Evolutionary conservation across 73 alveolate genomes (phyloP).

Genomic region (Effrenium voratum): DNA sequence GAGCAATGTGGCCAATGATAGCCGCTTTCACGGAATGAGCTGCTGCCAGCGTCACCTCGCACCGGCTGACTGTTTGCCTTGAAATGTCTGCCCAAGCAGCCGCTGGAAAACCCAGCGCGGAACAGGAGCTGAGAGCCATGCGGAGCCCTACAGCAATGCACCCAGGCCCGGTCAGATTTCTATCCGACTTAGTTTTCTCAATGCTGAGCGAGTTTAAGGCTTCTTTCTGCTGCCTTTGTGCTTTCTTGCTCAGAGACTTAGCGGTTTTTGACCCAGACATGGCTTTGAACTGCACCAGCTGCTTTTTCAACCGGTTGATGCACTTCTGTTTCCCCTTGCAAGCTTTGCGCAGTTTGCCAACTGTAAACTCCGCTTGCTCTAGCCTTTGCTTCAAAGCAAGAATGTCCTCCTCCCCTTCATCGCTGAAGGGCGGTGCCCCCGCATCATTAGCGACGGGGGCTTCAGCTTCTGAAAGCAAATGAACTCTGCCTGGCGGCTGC

Average conservation of each 20-base stretch:
- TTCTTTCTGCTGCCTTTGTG: not conserved
- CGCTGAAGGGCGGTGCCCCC: not conserved
- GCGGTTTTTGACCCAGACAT: not conserved
- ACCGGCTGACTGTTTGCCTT: not conserved
- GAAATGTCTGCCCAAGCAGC: constrained; percentile 30
- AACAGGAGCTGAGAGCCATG: not conserved
- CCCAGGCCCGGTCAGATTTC: not conserved
- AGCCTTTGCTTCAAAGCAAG: not conserved
- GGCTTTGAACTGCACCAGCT: not conserved
- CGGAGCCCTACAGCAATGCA: not conserved
- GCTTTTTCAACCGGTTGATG: not conserved
- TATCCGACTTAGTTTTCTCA: not conserved
- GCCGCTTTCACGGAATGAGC: not conserved
- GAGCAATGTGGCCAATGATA: not conserved
- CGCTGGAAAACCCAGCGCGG: not conserved
- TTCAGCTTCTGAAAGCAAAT: not conserved
- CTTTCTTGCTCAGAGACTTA: not conserved
- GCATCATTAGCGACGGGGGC: not conserved
- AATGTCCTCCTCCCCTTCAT: not conserved
- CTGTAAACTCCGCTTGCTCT: not conserved
- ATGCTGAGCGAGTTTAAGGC: too few species aligned
- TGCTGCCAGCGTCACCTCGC: not conserved
- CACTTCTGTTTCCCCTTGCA: not conserved
- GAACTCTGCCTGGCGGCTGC: not conserved
- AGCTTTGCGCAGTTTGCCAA: not conserved